Evolutionary conservation across 495 filamentous ascomycete genomes (phyloP).

Genomic region (Rhypophila decipiens): DNA sequence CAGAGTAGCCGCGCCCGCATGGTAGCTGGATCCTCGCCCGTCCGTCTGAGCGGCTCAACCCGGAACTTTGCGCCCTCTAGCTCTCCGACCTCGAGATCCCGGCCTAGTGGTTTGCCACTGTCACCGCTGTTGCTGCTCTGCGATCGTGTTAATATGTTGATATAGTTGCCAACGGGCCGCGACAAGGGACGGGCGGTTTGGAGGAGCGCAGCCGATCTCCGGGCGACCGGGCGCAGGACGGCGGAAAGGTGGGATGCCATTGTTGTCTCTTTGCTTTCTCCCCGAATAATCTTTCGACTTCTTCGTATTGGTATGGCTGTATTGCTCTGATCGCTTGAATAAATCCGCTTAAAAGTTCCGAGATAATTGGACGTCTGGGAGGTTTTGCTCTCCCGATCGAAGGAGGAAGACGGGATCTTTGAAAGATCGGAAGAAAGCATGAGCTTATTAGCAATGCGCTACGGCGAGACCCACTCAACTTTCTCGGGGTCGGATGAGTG

Average conservation of each 20-base stretch:
- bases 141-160: slow-evolving; percentile 4
- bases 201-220: slow-evolving; percentile 1
- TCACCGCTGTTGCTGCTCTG: slow-evolving; percentile 1
- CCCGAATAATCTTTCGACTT: too few species aligned
- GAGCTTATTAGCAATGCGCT: too few species aligned
- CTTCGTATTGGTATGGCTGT: too few species aligned
- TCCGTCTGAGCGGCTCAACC: slow-evolving; percentile 77
- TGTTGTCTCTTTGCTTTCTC: too few species aligned
- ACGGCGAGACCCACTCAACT: too few species aligned
- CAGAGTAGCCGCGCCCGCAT: slow-evolving; percentile 87
- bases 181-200: slow-evolving; percentile 6
- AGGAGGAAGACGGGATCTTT: too few species aligned
- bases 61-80: slow-evolving; percentile 82
- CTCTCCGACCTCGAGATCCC: slow-evolving; percentile 82
- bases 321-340: too few species aligned
- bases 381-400: too few species aligned
- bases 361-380: too few species aligned
- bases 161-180: slow-evolving; percentile 2
- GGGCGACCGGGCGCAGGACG: background rate
- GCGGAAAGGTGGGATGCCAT: background rate
- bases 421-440: too few species aligned
- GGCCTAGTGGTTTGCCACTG: background rate
- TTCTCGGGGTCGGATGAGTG: too few species aligned
- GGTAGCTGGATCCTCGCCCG: slow-evolving; percentile 72
- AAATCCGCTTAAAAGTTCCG: too few species aligned